A percentile compares a stretch with the other conserved stretches of the same genome.
phyloP scores from a whole-genome alignment of 2,329 filamentous ascomycete genomes.

The Fusarium drepaniforme region DNA sequence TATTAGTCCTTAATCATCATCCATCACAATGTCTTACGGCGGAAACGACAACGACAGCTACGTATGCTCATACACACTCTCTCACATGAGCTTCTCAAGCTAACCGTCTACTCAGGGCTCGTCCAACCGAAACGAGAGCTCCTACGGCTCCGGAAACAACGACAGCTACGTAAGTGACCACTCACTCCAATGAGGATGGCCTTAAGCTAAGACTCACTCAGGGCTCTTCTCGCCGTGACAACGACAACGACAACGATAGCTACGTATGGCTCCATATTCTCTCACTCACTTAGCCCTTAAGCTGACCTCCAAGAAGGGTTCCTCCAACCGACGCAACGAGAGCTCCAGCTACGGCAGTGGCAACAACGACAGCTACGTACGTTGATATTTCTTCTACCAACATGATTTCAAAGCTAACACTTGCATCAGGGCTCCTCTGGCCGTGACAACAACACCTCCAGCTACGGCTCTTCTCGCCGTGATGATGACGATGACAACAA shows the following conservation, averaged over 20 bases:
- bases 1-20: not conserved
- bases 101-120: slow-evolving; percentile 25
- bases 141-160: slow-evolving; percentile 18
- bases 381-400: not conserved
- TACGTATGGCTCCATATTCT: not conserved
- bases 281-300: not conserved
- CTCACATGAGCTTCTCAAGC: not conserved
- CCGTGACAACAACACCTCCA: slow-evolving; percentile 19
- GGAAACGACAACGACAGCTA: slow-evolving; percentile 52
- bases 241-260: not conserved
- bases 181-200: not conserved
- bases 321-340: not conserved
- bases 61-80: not conserved
- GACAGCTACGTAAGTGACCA: slow-evolving; percentile 20
- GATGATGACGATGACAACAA: slow-evolving; percentile 18
- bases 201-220: not conserved
- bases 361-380: slow-evolving; percentile 6
- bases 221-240: not conserved
- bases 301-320: not conserved
- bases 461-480: slow-evolving; percentile 6
- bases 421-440: slow-evolving; percentile 23
- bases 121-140: slow-evolving; percentile 14
- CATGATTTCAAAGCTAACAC: slow-evolving; percentile 1
- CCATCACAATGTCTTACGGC: slow-evolving; percentile 60
- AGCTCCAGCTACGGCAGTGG: not conserved